Conservation (phyloP, 176 grass and related monocot genomes). For the Aegilops speltoides region DNA sequence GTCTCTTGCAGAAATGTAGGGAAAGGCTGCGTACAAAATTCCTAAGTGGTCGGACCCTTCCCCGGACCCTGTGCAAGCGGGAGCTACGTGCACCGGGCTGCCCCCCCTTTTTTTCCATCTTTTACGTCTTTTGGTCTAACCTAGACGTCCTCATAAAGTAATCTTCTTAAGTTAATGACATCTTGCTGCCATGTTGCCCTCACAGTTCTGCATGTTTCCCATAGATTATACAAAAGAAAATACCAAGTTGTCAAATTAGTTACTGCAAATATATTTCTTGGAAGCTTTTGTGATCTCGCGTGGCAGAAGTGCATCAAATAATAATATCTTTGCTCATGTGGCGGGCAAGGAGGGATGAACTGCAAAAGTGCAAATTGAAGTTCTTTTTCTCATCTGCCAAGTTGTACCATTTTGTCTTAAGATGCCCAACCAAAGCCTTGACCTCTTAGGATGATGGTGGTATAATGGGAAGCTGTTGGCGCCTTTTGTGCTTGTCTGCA, state of each 20-base stretch:
- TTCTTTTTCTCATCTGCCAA: not conserved
- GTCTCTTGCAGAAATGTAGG: too few species aligned
- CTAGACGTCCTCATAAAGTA: not conserved
- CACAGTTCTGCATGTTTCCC: conserved; percentile 8
- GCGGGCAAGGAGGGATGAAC: not conserved
- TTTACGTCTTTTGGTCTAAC: conserved; percentile 1
- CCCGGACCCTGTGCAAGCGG: too few species aligned
- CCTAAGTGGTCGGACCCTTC: too few species aligned
- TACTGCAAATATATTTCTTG: conserved; percentile 4
- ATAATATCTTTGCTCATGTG: not conserved
- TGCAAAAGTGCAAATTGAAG: conserved; percentile 23
- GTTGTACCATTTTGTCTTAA: not conserved
- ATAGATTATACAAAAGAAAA: not conserved
- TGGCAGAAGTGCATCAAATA: conserved; percentile 1
- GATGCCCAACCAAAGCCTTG: conserved; percentile 1
- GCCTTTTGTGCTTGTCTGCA: not conserved
- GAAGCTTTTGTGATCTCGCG: not conserved
- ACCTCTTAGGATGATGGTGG: conserved; percentile 20
- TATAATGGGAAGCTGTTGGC: conserved; percentile 22
- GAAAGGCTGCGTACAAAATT: too few species aligned
- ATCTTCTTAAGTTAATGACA: not conserved
- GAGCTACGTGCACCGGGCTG: too few species aligned
- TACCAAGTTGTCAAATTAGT: conserved; percentile 5
- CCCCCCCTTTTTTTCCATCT: not conserved
- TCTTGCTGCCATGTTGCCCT: conserved; percentile 17